Evolutionary conservation across 306 rosid genomes (phyloP), one percentile per base, ranked within the genome.

Genomic region (Herpetospermum pedunculosum): DNA sequence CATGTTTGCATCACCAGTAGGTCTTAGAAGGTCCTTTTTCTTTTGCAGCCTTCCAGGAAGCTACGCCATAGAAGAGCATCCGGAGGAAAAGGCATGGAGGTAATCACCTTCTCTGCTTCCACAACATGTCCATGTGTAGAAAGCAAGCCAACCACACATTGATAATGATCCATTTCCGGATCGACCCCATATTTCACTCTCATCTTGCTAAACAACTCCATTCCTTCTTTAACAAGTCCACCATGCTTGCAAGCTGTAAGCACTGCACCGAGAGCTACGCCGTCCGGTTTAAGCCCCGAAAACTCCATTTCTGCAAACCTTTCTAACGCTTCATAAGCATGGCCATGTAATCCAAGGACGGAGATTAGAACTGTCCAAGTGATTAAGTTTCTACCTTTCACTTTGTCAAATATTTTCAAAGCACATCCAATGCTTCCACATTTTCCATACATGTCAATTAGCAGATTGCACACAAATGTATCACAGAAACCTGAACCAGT

Each of bases 371-470:
- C 72, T 21, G 92, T 92, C 96, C 97, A 88, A 21, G 90, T 85
- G 80, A 88, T 84, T 29, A 88, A 4, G 70, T 88, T 89, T 83
- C 79, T 83, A 58, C 75, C n/a, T 28, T 53, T 67, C 78, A 77
- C 81, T 77, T 82, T 80, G 32, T 86, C 81, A 77, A 92, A 92
- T 55, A 85, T 54, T 74, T 83, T 85, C 76, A 82, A 44, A 11
- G 94, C 83, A 78, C 84, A 80, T 40, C 41, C 82, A n/a, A n/a
- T n/a, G n/a, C n/a, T n/a, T n/a, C n/a, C n/a, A n/a, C n/a, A n/a
- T n/a, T n/a, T n/a, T n/a, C 98, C 96, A 81, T 90, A 88, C 92
- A 87, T 87, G 70, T 86, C 87, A 77, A 90, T 73, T 48, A 88
- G 76, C 54, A 81, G 57, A 75, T 88, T 90, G 81, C 85, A 64